A percentile compares a stretch with the other conserved stretches of the same genome.
These are phyloP conservation scores for Stenocarpella maydis DNA, from an alignment of 2,329 filamentous ascomycete genomes.

Conservation along the genomic window DNA sequence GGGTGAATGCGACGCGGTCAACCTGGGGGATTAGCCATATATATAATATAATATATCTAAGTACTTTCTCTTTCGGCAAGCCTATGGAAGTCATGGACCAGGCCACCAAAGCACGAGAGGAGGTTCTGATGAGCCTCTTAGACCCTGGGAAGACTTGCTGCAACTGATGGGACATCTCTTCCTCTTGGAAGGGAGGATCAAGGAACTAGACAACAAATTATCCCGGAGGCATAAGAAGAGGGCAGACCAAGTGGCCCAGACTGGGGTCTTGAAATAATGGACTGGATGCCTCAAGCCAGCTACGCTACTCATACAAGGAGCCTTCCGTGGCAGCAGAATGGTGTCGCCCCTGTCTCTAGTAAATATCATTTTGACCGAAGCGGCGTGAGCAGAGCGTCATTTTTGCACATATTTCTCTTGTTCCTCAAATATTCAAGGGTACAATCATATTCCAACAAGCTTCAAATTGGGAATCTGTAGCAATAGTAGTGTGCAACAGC, in stretches of 20 bases:
- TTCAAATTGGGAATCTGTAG: too few species aligned
- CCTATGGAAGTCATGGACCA: background rate
- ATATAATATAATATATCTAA: too few species aligned
- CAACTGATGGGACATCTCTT: background rate
- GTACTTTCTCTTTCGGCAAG: too few species aligned
- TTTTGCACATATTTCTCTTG: background rate
- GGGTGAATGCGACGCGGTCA: too few species aligned
- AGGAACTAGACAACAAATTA: background rate
- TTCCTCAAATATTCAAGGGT: too few species aligned
- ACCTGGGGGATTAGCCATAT: too few species aligned
- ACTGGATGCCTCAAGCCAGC: background rate
- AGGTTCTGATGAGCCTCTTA: background rate
- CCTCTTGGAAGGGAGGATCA: background rate
- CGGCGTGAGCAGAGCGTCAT: background rate
- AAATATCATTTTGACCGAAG: background rate
- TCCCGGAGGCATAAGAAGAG: background rate
- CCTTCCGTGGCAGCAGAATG: background rate
- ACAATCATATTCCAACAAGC: too few species aligned
- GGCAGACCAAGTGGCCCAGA: constrained; percentile 4
- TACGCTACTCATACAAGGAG: constrained; percentile 8
- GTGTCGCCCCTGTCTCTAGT: constrained; percentile 2
- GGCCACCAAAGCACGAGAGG: background rate
- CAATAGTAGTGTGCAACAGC: too few species aligned
- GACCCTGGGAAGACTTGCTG: background rate
- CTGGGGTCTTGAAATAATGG: background rate